These are phyloP conservation scores for Viola odorata DNA, from an alignment of 345 rosid species.

Conservation along the genomic window DNA sequence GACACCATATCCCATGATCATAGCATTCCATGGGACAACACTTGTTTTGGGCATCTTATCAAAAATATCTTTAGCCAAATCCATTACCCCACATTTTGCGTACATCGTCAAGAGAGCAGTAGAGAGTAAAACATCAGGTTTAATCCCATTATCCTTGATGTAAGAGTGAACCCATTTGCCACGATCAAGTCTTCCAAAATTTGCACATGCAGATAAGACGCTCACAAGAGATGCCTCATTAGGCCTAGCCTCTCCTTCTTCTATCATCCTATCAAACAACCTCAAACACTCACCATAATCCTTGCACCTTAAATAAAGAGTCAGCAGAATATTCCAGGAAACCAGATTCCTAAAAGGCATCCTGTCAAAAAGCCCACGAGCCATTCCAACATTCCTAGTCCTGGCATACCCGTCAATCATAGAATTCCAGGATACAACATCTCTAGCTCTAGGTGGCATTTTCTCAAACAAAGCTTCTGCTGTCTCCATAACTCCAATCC, in stretches of 20 bases:
- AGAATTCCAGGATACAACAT: slow-evolving; percentile 27
- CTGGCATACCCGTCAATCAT: slow-evolving; percentile 29
- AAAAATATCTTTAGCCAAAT: slow-evolving; percentile 24
- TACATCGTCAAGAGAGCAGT: slow-evolving; percentile 56
- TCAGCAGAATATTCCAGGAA: slow-evolving; percentile 38
- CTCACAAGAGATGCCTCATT: slow-evolving; percentile 52
- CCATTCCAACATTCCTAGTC: slow-evolving; percentile 18
- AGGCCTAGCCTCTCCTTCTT: slow-evolving; percentile 36
- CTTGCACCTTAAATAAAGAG: slow-evolving; percentile 45
- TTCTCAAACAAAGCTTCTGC: slow-evolving; percentile 26
- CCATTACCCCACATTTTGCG: slow-evolving; percentile 27
- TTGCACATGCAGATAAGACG: slow-evolving; percentile 51
- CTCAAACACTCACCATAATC: slow-evolving; percentile 41
- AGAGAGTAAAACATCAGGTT: slow-evolving; percentile 44
- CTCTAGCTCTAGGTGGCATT: slow-evolving; percentile 19
- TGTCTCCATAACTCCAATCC: slow-evolving; percentile 23
- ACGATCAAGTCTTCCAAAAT: slow-evolving; percentile 36
- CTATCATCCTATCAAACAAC: slow-evolving; percentile 46
- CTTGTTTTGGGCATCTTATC: slow-evolving; percentile 25
- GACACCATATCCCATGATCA: slow-evolving; percentile 34
- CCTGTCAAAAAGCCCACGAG: slow-evolving; percentile 22
- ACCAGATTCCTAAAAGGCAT: slow-evolving; percentile 29
- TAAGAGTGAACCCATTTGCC: slow-evolving; percentile 50
- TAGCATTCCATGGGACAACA: slow-evolving; percentile 29
- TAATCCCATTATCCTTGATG: slow-evolving; percentile 27